A percentile compares a stretch with the other conserved stretches of the same genome.
phyloP scores from a whole-genome alignment of 139 green algal genomes.

The Mychonastes homosphaera region DNA sequence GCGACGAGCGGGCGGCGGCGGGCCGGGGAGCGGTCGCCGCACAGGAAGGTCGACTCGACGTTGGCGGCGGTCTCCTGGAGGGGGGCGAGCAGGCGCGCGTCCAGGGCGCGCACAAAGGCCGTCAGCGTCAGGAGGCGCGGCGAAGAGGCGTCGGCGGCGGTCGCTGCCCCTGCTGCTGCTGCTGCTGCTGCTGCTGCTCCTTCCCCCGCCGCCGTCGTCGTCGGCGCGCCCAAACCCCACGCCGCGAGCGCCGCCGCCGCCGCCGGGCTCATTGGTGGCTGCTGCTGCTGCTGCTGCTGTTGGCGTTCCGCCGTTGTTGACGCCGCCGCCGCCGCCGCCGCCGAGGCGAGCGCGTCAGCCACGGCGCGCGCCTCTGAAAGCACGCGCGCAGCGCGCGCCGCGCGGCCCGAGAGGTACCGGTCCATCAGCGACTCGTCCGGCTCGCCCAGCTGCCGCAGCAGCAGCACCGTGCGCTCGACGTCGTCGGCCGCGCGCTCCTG shows the following conservation, averaged over 20 bases:
- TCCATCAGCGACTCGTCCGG: conserved; percentile 62
- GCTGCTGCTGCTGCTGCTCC: no score
- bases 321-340: background rate
- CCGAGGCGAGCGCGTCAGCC: conserved; percentile 34
- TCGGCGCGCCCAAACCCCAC: conserved; percentile 24
- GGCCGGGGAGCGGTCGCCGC: conserved; percentile 16
- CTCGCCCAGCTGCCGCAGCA: conserved; percentile 67
- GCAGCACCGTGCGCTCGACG: conserved; percentile 56
- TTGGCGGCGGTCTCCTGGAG: conserved; percentile 44
- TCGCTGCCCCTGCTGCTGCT: no score
- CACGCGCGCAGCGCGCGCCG: conserved; percentile 41
- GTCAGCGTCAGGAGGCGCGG: background rate
- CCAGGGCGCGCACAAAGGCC: conserved; percentile 10
- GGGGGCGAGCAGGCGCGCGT: conserved; percentile 38
- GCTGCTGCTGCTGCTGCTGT: background rate
- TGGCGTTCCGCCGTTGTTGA: background rate
- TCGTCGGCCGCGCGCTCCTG: conserved; percentile 47
- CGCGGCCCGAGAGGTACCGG: conserved; percentile 56
- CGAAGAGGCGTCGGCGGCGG: background rate
- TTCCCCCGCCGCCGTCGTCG: background rate
- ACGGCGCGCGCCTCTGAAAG: conserved; percentile 35
- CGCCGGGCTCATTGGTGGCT: background rate
- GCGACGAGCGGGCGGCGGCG: conserved; percentile 31
- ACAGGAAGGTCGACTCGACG: conserved; percentile 39
- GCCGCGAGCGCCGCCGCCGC: conserved; percentile 14